Conservation (phyloP, 371 early-diverging fungal genomes). For the Phascolomyces articulosus region DNA sequence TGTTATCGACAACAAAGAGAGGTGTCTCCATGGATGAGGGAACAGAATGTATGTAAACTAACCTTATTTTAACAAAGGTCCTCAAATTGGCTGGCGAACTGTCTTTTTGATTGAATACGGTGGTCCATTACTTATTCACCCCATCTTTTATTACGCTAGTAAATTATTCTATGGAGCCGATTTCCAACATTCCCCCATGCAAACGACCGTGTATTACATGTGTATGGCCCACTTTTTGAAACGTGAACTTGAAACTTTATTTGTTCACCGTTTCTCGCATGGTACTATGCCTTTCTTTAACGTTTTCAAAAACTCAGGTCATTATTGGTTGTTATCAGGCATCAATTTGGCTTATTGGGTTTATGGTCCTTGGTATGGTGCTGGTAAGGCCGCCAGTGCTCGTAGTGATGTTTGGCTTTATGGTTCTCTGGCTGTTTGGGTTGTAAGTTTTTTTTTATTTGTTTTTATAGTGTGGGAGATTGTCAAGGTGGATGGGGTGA, state of each 20-base stretch:
- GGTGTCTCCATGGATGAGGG: no score
- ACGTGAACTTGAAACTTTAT: constrained; percentile 92
- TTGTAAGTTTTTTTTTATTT: constrained; percentile 50
- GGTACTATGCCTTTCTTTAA: constrained; percentile 95
- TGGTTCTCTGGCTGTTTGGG: constrained; percentile 65
- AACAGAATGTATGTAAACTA: no score
- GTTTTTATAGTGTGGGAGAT: not conserved
- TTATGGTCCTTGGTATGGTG: constrained; percentile 75
- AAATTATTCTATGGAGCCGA: constrained; percentile 66
- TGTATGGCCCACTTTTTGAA: constrained; percentile 89
- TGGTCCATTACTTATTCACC: constrained; percentile 91
- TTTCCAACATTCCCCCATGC: constrained; percentile 73
- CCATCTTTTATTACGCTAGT: constrained; percentile 79
- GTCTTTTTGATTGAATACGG: constrained; percentile 95
- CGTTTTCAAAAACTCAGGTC: constrained; percentile 94
- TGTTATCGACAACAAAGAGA: no score
- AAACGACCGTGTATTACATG: constrained; percentile 65
- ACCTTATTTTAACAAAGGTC: constrained; percentile 53
- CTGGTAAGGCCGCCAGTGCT: constrained; percentile 52
- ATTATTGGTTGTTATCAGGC: constrained; percentile 94
- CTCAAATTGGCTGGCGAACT: constrained; percentile 93
- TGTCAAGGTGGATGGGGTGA: not conserved
- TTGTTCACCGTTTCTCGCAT: constrained; percentile 93
- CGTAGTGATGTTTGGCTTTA: constrained; percentile 60
- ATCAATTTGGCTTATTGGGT: constrained; percentile 85